Evolutionary conservation across 441 rosid genomes (phyloP).

Genomic region (Corymbia calophylla): DNA sequence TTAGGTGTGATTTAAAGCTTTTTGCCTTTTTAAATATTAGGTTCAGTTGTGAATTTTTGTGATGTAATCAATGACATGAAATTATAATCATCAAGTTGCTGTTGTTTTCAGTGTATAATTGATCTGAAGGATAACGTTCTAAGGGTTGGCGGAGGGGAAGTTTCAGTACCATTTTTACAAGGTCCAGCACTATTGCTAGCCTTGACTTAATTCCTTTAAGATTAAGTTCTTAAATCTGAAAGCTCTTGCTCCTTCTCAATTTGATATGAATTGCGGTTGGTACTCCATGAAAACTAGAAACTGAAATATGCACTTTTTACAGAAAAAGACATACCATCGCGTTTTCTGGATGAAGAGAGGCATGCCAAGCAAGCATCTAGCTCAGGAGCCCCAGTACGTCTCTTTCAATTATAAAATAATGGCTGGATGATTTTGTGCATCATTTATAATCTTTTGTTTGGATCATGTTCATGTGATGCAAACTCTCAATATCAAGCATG

Average conservation of each 20-base stretch:
- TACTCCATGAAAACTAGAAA: not conserved
- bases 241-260: not conserved
- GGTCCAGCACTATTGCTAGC: slow-evolving; percentile 34
- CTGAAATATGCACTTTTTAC: slow-evolving; percentile 13
- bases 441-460: not conserved
- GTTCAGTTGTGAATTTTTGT: not conserved
- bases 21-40: not conserved
- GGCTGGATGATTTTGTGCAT: not conserved
- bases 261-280: not conserved
- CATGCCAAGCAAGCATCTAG: slow-evolving; percentile 63
- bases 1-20: not conserved
- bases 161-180: slow-evolving; percentile 92
- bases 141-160: slow-evolving; percentile 96
- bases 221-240: not conserved
- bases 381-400: slow-evolving; percentile 67
- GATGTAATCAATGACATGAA: not conserved
- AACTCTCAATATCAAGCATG: not conserved
- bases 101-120: slow-evolving; percentile 62
- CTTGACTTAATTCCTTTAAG: not conserved
- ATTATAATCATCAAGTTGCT: not conserved
- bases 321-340: slow-evolving; percentile 90
- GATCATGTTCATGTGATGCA: not conserved
- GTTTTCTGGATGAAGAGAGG: slow-evolving; percentile 71
- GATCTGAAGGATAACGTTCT: slow-evolving; percentile 88
- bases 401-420: not conserved